Base-by-base conservation (phyloP, 805 yeast species). In the Starmerella vitae region DNA sequence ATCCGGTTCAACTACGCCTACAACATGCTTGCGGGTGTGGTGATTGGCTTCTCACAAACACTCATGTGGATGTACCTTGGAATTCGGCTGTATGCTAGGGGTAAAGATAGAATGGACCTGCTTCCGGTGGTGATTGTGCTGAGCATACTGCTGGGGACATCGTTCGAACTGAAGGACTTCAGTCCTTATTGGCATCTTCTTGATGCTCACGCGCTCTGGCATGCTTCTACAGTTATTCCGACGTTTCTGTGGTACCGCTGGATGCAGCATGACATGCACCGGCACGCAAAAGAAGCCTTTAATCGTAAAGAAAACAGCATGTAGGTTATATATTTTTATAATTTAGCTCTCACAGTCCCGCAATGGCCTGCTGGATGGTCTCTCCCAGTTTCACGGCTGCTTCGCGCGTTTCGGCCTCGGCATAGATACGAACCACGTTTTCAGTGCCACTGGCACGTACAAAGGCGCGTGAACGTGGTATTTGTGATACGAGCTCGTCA, bases 371-470 rank as follows among this genome's bases (percentile, higher is more conserved):
- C 14, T 49, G 34, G 14, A 61, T 63, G 27, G 52, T 50, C n/a
- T 46, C 36, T 3, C 59, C 64, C 30, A 79, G 60, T 27, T 59
- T 58, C 17, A 64, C 68, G 20, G 76, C 74, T 19, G 68, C 68
- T 9, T 57, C 61, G 30, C 51, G 52, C 0, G 73, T 68, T 2
- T 63, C 66, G 0, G 95, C 94, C 59, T 91, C 98, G 1, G 94
- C 91, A 50, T 91, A 91, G 5, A 91, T 83, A 51, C 98, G 72
- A 1, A 91, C 96, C 0, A 95, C 97, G 58, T 91, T 93, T 58
- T 91, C 98, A 1, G 98, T 91, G 12, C 98, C 98, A 44, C 93
- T 79, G 8, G 98, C 97, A 50, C 98, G 73, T 3, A 88, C 97
- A 60, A 91, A 91, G 2, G 93, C 77, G 54, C 98, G 71, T 2